Percentiles rank a stretch among this genome's conserved stretches.
Evolutionary conservation across 2,329 filamentous ascomycete species (phyloP).

Genomic region (Zarea fungicola): DNA sequence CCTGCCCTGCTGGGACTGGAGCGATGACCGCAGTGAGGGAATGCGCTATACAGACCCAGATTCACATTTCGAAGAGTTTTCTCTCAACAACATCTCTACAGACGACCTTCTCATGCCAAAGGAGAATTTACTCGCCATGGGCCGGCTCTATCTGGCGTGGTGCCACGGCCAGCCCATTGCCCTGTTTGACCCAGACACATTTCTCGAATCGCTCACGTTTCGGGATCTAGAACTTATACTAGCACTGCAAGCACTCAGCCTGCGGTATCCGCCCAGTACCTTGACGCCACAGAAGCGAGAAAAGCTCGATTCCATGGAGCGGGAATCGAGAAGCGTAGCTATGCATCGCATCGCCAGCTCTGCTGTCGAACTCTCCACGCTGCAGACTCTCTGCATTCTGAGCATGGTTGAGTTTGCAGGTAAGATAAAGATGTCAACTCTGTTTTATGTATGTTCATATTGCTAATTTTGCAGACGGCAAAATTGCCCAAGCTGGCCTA

Average conservation of each 20-base stretch:
- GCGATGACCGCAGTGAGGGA: neutral
- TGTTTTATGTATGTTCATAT: neutral
- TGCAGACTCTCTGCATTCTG: conserved; percentile 33
- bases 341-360: conserved; percentile 31
- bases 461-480: conserved; percentile 17
- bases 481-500: conserved; percentile 20
- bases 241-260: conserved; percentile 33
- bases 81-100: neutral
- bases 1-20: conserved; percentile 10
- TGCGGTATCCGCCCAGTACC: conserved; percentile 32
- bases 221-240: conserved; percentile 32
- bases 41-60: neutral
- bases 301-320: conserved; percentile 11
- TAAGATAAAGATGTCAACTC: too few relatives aligned
- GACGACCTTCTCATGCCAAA: conserved; percentile 2
- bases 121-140: conserved; percentile 14
- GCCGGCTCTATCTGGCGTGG: conserved; percentile 39
- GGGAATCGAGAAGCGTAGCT: conserved; percentile 21
- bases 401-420: conserved; percentile 33
- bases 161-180: conserved; percentile 46
- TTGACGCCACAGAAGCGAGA: conserved; percentile 16
- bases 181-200: conserved; percentile 37
- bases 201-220: conserved; percentile 33
- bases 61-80: neutral
- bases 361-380: conserved; percentile 30